phyloP scores from a whole-genome alignment of 2,329 filamentous ascomycete genomes.

The Ceratocystis smalleyi region DNA sequence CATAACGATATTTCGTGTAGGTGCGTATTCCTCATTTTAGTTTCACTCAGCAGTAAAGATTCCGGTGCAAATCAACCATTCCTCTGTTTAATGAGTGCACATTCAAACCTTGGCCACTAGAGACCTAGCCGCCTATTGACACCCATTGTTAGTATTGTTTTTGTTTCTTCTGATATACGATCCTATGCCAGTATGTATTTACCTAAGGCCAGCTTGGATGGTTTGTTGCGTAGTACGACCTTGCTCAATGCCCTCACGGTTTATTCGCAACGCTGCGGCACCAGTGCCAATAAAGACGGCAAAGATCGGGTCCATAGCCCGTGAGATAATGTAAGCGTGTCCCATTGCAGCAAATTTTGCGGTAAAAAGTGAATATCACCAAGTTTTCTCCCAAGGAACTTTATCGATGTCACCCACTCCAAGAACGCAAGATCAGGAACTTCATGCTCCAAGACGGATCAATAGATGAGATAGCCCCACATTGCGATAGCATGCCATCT shows the following conservation, averaged over 20 bases:
- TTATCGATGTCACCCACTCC: background rate
- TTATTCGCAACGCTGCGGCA: slow-evolving; percentile 42
- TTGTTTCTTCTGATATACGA: no score
- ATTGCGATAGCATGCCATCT: background rate
- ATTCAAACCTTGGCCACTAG: background rate
- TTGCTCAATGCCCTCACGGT: slow-evolving; percentile 43
- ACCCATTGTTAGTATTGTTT: slow-evolving; percentile 1
- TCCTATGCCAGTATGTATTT: slow-evolving; percentile 17
- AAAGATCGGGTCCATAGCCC: slow-evolving; percentile 42
- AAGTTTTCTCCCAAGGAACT: background rate
- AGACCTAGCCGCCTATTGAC: slow-evolving; percentile 20
- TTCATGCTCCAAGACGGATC: background rate
- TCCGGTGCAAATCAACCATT: background rate
- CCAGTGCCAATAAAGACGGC: slow-evolving; percentile 40
- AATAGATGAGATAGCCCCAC: background rate
- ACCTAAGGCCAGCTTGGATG: slow-evolving; percentile 32
- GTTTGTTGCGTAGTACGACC: slow-evolving; percentile 38
- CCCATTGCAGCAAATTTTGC: slow-evolving; percentile 29
- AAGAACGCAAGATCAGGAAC: slow-evolving; percentile 7
- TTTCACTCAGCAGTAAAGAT: background rate
- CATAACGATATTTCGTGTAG: background rate
- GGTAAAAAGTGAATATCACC: background rate
- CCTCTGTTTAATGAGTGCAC: background rate
- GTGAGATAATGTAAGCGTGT: slow-evolving; percentile 45
- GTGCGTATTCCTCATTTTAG: background rate